Conservation (phyloP, 306 rosid genomes). For the Vigna trinervia region DNA sequence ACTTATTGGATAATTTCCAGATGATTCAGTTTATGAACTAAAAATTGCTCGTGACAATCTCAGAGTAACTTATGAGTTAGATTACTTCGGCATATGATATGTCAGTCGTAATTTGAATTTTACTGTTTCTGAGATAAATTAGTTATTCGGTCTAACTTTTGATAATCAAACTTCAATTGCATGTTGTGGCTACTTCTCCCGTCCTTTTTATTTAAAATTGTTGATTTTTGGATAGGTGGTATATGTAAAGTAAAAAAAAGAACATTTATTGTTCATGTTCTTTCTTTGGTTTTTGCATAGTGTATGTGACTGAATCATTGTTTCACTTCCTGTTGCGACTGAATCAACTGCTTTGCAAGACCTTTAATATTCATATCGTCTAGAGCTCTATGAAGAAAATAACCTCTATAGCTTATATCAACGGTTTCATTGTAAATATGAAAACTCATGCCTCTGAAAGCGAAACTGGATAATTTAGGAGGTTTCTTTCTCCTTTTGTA, state of each 20-base stretch:
- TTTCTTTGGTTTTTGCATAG: slow-evolving; percentile 10
- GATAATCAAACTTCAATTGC: not conserved
- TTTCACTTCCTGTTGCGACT: not conserved
- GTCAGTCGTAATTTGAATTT: not conserved
- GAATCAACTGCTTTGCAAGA: not conserved
- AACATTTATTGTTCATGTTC: not conserved
- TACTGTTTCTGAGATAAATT: not conserved
- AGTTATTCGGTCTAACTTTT: not conserved
- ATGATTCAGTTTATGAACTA: not conserved
- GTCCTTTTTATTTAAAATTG: not conserved
- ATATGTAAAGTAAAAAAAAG: not conserved
- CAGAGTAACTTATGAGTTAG: not conserved
- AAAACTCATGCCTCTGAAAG: no score
- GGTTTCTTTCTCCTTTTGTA: no score
- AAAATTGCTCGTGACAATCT: not conserved
- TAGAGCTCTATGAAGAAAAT: no score
- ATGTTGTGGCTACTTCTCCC: not conserved
- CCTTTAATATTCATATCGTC: no score
- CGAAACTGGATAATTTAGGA: no score
- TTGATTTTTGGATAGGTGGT: not conserved
- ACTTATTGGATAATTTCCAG: not conserved
- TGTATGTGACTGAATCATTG: no score
- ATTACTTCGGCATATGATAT: not conserved
- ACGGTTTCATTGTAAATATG: not conserved
- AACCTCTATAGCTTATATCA: not conserved